Conservation (phyloP, 345 rosid species). For the Passiflora organensis region DNA sequence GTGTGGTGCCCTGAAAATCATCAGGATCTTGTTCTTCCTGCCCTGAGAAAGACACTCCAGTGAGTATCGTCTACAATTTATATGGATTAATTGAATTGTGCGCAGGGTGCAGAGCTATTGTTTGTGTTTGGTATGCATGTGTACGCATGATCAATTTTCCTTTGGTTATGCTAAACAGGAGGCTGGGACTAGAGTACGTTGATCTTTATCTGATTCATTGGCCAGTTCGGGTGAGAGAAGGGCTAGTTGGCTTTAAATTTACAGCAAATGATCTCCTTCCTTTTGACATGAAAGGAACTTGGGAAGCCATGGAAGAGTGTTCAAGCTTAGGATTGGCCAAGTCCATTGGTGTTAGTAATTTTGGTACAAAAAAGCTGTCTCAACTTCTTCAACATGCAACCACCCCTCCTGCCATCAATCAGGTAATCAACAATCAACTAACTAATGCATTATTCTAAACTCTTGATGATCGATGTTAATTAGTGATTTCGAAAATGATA, state of each 20-base stretch:
- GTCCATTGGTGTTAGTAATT: constrained; percentile 40
- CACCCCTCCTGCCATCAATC: constrained; percentile 36
- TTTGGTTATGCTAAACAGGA: constrained; percentile 20
- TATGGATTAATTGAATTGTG: no score
- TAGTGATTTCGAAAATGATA: not conserved
- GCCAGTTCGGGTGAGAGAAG: constrained; percentile 29
- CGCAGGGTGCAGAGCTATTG: no score
- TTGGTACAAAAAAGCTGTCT: constrained; percentile 30
- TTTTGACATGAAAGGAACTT: constrained; percentile 19
- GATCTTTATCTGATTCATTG: constrained; percentile 41
- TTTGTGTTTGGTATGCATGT: not conserved
- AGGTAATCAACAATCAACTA: constrained; percentile 13
- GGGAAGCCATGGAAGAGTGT: constrained; percentile 48
- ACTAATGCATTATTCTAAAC: not conserved
- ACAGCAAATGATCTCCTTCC: constrained; percentile 12
- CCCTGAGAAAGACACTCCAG: constrained; percentile 32
- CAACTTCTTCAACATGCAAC: constrained; percentile 21
- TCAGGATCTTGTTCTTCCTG: constrained; percentile 45
- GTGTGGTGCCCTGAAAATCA: constrained; percentile 52
- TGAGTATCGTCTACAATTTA: not conserved
- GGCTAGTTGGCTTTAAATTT: not conserved
- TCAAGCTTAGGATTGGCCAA: constrained; percentile 27
- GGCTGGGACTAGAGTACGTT: constrained; percentile 30
- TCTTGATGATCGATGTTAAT: not conserved
- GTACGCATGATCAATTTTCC: not conserved